Evolutionary conservation across 2,329 filamentous ascomycete genomes (phyloP).

Genomic region (Colletotrichum neosansevieriae): DNA sequence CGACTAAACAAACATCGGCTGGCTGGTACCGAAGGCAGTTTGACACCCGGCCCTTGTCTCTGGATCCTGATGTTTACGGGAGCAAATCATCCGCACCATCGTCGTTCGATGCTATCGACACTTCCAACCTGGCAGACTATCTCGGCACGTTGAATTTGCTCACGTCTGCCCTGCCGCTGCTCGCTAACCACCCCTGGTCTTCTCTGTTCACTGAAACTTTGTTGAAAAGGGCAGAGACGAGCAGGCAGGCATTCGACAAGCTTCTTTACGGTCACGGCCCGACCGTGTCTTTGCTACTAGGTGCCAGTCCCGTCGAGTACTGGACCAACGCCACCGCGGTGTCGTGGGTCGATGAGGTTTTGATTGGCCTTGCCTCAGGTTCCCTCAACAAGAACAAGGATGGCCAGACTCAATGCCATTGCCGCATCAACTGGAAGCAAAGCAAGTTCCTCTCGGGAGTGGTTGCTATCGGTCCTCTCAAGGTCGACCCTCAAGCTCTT

Average conservation of each 20-base stretch:
- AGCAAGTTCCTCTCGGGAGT: slow-evolving; percentile 48
- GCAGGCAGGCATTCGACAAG: slow-evolving; percentile 50
- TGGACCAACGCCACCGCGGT: slow-evolving; percentile 61
- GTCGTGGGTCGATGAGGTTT: slow-evolving; percentile 55
- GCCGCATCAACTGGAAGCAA: slow-evolving; percentile 53
- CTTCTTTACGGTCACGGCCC: slow-evolving; percentile 61
- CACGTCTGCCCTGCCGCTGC: slow-evolving; percentile 59
- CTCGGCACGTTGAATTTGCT: slow-evolving; percentile 53
- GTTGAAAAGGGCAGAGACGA: slow-evolving; percentile 42
- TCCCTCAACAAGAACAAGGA: slow-evolving; percentile 4
- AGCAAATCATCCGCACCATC: slow-evolving; percentile 50
- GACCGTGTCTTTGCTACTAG: slow-evolving; percentile 63
- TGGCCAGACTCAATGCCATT: slow-evolving; percentile 43
- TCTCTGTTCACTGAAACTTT: slow-evolving; percentile 56
- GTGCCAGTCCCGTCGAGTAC: slow-evolving; percentile 61
- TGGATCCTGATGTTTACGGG: slow-evolving; percentile 59
- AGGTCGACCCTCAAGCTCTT: slow-evolving; percentile 53
- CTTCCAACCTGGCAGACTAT: slow-evolving; percentile 57
- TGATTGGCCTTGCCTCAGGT: slow-evolving; percentile 44
- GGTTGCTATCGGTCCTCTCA: slow-evolving; percentile 43
- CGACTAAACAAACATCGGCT: slow-evolving; percentile 48
- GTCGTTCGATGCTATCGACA: slow-evolving; percentile 69
- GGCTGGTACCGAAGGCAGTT: slow-evolving; percentile 58
- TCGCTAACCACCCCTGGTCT: slow-evolving; percentile 57
- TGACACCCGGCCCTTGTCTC: slow-evolving; percentile 52